Evolutionary conservation across 805 yeast species (phyloP).

Genomic region (Zygotorulaspora florentina): DNA sequence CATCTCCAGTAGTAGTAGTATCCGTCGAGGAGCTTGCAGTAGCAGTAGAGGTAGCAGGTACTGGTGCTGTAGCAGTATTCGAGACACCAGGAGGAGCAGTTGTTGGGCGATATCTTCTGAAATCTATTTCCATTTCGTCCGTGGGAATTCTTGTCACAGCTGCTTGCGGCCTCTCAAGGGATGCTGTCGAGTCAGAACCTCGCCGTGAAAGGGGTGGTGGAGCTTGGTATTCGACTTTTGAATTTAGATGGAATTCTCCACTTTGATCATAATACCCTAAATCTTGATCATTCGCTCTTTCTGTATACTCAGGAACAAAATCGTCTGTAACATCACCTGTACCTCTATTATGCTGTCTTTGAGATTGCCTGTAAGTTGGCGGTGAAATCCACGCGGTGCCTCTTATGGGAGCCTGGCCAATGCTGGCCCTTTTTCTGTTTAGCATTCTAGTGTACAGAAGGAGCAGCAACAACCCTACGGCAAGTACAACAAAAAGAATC

Average conservation of each 20-base stretch:
- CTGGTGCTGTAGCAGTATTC: not conserved
- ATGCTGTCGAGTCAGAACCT: constrained; percentile 46
- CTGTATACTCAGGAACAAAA: constrained; percentile 68
- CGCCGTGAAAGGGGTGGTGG: constrained; percentile 45
- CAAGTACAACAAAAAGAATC: constrained; percentile 27
- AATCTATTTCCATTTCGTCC: constrained; percentile 14
- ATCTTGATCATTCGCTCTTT: constrained; percentile 62
- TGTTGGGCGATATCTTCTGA: constrained; percentile 15
- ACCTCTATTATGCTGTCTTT: constrained; percentile 44
- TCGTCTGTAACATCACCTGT: constrained; percentile 36
- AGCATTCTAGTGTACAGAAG: constrained; percentile 11
- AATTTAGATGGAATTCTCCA: constrained; percentile 48
- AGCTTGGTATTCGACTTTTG: constrained; percentile 29
- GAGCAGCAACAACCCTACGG: constrained; percentile 9
- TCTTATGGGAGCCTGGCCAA: constrained; percentile 53
- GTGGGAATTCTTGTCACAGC: constrained; percentile 16
- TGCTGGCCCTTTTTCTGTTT: constrained; percentile 46
- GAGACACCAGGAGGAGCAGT: constrained; percentile 5
- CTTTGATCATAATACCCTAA: constrained; percentile 69
- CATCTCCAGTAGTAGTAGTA: not conserved
- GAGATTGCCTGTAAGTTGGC: constrained; percentile 67
- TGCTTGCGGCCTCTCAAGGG: constrained; percentile 21
- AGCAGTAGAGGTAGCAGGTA: not conserved
- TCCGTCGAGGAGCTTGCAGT: not conserved
- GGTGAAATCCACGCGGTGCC: constrained; percentile 90